Evolutionary conservation across 31 red algal genomes (phyloP), one percentile per base, ranked within the genome.

Genomic region (Bonnemaisonia californica): DNA sequence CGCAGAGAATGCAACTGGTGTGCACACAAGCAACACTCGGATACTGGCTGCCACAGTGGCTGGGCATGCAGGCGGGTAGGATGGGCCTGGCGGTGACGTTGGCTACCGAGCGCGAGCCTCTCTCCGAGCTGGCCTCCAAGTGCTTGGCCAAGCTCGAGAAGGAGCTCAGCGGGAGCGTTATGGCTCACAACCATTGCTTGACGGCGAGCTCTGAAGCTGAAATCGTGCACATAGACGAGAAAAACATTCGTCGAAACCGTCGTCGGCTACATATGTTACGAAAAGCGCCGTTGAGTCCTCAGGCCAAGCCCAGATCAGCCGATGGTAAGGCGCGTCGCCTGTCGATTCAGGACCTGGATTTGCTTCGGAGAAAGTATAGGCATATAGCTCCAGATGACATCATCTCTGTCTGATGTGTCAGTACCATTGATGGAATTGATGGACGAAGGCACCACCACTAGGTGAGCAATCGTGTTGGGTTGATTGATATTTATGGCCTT

Each of bases 351-450:
- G 81, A 85, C 57, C 32, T 85, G 3, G 54, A 41, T 54, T 60
- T 45, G 40, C 54, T 85, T 8, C 66, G 81, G 36, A 22, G 3
- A 31, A 65, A 66, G 11, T 85, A 85, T 28, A 65, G 58, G 24
- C 81, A 85, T 65, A 38, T 85, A 47, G 56, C 81, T n/a, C 69
- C 81, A 34, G 81, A 85, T 61, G 81, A 85, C 34, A 65, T 85
- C 33, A 85, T 85, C 60, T 22, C 54, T 1, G 56, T 85, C 4
- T 85, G 5, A 36, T 19, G 4, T 18, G 16, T 23, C 57, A 61
- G 31, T 18, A 18, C 5, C 8, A 61, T 5, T 5, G 0, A 4
- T 61, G 16, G 16, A 61, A 29, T 61, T 23, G 4, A 61, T 61
- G 57, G 5, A 18, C 26, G 31, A 13, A 18, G 57, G n/a, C n/a